Conservation (phyloP, 225 moss, liverwort and hornwort genomes). For the Pleurozium schreberi region DNA sequence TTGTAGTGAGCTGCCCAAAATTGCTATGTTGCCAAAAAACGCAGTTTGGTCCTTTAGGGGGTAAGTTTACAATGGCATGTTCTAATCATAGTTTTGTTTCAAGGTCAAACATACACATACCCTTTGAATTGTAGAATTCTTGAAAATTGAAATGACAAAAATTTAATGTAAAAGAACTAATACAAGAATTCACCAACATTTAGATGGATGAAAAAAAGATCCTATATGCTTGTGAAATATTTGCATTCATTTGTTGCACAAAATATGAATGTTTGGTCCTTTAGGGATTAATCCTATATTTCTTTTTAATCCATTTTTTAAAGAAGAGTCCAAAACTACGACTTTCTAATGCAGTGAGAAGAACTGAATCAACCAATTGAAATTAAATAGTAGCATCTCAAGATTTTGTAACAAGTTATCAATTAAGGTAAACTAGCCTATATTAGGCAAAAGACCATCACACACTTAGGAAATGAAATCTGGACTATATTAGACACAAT, state of each 20-base stretch:
- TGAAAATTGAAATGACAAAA: background rate
- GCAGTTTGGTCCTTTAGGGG: too few species aligned
- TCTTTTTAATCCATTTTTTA: background rate
- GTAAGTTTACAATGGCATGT: too few species aligned
- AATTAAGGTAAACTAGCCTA: background rate
- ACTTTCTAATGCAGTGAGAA: background rate
- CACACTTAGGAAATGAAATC: too few species aligned
- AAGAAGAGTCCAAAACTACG: rapidly evolving
- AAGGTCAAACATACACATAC: background rate
- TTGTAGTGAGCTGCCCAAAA: too few species aligned
- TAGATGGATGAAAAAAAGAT: background rate
- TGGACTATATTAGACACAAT: too few species aligned
- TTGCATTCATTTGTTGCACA: background rate
- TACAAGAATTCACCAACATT: background rate
- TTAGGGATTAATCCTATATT: rapidly evolving
- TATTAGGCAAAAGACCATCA: too few species aligned
- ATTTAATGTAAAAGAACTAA: background rate
- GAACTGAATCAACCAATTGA: background rate
- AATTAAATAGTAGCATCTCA: background rate
- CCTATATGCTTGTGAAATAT: background rate
- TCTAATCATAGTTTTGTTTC: background rate
- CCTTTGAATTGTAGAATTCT: background rate
- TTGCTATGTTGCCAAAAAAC: too few species aligned
- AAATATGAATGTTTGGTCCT: too few species aligned
- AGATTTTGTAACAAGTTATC: background rate